A percentile compares a stretch with the other conserved stretches of the same genome.
phyloP scores from a whole-genome alignment of 2,329 filamentous ascomycete species.

The Chaetomium sp. region DNA sequence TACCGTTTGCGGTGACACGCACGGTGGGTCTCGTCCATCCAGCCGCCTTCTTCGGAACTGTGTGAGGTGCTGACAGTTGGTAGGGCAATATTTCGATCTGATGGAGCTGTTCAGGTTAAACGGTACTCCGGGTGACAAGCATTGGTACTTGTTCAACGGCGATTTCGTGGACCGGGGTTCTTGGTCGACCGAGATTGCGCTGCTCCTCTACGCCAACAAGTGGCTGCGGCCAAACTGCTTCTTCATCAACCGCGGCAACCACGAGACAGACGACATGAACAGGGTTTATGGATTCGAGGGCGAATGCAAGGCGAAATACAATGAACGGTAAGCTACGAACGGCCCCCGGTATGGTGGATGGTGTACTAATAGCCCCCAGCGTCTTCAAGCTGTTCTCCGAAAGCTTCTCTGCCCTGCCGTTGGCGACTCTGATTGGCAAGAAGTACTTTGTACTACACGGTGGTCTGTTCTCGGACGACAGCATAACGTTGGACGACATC shows the following conservation, averaged over 20 bases:
- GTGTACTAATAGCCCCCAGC: constrained; percentile 42
- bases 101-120: constrained; percentile 95
- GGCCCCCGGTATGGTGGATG: too few species aligned
- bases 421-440: constrained; percentile 87
- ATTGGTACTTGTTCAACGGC: constrained; percentile 96
- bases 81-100: constrained; percentile 95
- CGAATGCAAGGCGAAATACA: constrained; percentile 98
- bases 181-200: constrained; percentile 96
- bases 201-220: constrained; percentile 94
- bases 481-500: constrained; percentile 87
- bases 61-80: constrained; percentile 28
- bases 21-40: constrained; percentile 55
- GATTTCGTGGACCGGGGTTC: constrained; percentile 98
- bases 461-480: constrained; percentile 94
- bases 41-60: not conserved
- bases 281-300: constrained; percentile 97
- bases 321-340: constrained; percentile 62
- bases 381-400: constrained; percentile 98
- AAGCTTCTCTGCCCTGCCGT: constrained; percentile 89
- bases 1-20: constrained; percentile 96
- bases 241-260: constrained; percentile 97
- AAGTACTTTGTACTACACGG: constrained; percentile 94
- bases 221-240: constrained; percentile 85
- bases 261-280: constrained; percentile 99
- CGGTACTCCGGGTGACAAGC: constrained; percentile 78